Evolutionary conservation across 352 stramenopile genomes (phyloP).

Genomic region (Globisporangium middletonii): DNA sequence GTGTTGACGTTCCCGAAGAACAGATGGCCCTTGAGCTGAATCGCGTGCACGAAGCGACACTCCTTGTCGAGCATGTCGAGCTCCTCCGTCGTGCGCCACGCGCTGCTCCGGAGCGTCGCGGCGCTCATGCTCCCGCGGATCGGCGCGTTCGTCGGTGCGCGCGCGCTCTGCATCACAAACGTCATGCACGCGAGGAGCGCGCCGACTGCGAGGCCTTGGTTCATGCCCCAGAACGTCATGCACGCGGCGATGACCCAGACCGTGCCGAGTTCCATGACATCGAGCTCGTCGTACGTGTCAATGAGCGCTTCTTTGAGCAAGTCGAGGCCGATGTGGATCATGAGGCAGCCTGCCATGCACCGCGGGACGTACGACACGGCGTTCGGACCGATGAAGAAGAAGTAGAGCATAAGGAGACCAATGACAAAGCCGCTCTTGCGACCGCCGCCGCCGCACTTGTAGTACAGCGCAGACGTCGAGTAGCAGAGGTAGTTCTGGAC

Average conservation of each 20-base stretch:
- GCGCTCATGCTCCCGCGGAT: conserved; percentile 90
- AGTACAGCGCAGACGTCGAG: conserved; percentile 82
- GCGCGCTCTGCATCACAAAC: conserved; percentile 87
- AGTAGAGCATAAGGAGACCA: conserved; percentile 61
- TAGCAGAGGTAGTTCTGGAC: conserved; percentile 92
- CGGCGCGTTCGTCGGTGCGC: conserved; percentile 73
- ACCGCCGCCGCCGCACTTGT: conserved; percentile 80
- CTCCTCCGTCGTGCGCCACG: conserved; percentile 66
- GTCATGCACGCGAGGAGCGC: conserved; percentile 84
- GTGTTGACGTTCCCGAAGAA: conserved; percentile 91
- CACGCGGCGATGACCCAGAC: conserved; percentile 88
- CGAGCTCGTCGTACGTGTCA: conserved; percentile 84
- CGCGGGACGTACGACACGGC: conserved; percentile 86
- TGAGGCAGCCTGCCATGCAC: conserved; percentile 90
- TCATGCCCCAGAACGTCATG: conserved; percentile 93
- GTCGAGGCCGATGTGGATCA: conserved; percentile 90
- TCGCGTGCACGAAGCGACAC: conserved; percentile 73
- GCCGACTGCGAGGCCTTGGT: conserved; percentile 83
- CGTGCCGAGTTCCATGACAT: conserved; percentile 85
- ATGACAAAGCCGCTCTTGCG: conserved; percentile 61
- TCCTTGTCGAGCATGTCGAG: conserved; percentile 74
- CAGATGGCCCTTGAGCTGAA: conserved; percentile 72
- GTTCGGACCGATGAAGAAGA: conserved; percentile 87
- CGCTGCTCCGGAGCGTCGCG: conserved; percentile 83
- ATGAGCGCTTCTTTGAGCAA: conserved; percentile 87